Evolutionary conservation across 192 early-diverging fungal species (phyloP), one percentile per base, ranked within the genome.

Genomic region (Backusella tarrabulga): DNA sequence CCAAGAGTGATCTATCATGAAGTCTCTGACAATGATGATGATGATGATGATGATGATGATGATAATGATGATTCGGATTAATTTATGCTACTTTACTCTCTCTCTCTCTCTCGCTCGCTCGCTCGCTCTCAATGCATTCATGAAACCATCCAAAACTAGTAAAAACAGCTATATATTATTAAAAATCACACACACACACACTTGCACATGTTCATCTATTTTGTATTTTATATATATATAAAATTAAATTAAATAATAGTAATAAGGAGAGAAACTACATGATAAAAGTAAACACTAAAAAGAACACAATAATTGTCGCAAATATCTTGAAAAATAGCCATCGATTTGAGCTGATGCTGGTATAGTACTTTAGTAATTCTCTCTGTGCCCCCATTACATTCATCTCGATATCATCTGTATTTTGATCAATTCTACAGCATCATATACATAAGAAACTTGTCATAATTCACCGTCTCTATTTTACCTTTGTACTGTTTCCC

Each of bases 301-400:
- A 79, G 84, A 97, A 98, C 12, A 95, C 87, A 35, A 99, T 85
- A 67, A 98, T 86, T 3, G 95, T 92, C 11, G 91, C 92, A 87
- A 99, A 97, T 72, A 98, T 92, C 83, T 98, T 98, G 76, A 95
- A 87, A 90, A 99, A 96, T 60, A 99, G 83, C 94, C 95, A 94
- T 72, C 98, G 92, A 85, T 99, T 99, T 42, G 93, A 95, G 34
- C 92, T 94, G 23, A 99, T 92, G 76, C 90, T 93, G 67, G 94
- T 91, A 81, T 96, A 99, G 83, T 96, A 98, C 80, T 93, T 95
- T 40, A 96, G 76, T 66, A 99, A 85, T 85, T 99, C 93, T 56
- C 86, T 87, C 80, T 98, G 96, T 6, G 97, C 97, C 15, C 93
- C 94, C 73, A 89, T 82, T 29, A 98, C 93, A 83, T 98, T 97